Percentiles rank a stretch among this genome's conserved stretches.
Conservation (phyloP, 164 flowering plant genomes). For the Euptelea pleiosperma region DNA sequence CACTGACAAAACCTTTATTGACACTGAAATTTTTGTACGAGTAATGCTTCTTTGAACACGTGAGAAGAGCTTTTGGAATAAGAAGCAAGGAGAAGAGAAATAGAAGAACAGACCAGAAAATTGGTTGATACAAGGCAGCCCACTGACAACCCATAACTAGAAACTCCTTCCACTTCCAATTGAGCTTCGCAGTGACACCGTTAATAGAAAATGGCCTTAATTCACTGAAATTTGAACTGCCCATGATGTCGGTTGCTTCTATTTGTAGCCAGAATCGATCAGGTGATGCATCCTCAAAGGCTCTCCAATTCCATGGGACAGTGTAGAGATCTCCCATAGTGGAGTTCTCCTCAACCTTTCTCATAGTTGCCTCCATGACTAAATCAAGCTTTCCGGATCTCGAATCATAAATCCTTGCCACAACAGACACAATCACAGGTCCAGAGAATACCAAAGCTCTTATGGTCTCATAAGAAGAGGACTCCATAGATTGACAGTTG, state of each 20-base stretch:
- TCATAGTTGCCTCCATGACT: conserved; percentile 67
- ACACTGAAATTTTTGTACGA: conserved; percentile 38
- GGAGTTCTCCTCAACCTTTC: conserved; percentile 30
- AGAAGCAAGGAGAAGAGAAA: conserved; percentile 44
- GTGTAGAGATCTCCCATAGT: conserved; percentile 63
- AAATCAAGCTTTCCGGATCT: conserved; percentile 42
- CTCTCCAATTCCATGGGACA: conserved; percentile 74
- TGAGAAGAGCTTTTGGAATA: conserved; percentile 45
- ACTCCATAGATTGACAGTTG: conserved; percentile 33
- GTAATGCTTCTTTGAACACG: conserved; percentile 40
- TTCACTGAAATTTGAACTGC: conserved; percentile 50
- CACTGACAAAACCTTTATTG: conserved; percentile 37
- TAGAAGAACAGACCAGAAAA: conserved; percentile 50
- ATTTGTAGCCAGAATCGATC: conserved; percentile 80
- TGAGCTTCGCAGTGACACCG: conserved; percentile 45
- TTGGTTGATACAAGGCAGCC: conserved; percentile 68
- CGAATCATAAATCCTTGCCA: conserved; percentile 71
- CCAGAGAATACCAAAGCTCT: conserved; percentile 79
- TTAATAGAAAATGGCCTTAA: conserved; percentile 78
- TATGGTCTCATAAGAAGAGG: conserved; percentile 42
- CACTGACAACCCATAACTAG: conserved; percentile 91
- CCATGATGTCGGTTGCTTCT: conserved; percentile 62
- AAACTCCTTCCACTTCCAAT: conserved; percentile 91
- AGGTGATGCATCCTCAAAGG: conserved; percentile 83
- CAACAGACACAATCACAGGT: conserved; percentile 54